phyloP scores from a whole-genome alignment of 2,329 filamentous ascomycete genomes.

The Claviceps africana region DNA sequence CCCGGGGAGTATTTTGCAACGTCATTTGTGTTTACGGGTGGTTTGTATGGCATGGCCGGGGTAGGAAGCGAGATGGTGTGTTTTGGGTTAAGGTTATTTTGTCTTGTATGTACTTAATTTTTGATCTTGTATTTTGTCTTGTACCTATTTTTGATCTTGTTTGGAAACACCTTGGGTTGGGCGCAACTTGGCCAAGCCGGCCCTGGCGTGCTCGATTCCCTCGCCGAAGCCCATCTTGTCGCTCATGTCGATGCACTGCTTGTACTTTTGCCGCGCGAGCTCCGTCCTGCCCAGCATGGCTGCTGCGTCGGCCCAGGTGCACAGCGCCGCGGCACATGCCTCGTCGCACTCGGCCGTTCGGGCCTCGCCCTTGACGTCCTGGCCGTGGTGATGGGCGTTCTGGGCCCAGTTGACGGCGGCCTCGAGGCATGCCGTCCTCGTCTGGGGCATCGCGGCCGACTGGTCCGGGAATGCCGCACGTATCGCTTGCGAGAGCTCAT shows the following conservation, averaged over 20 bases:
- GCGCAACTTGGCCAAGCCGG: constrained; percentile 28
- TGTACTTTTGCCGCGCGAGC: constrained; percentile 54
- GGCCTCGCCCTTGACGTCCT: constrained; percentile 48
- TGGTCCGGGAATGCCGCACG: constrained; percentile 12
- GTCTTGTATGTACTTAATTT: too few species aligned
- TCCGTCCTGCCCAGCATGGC: constrained; percentile 53
- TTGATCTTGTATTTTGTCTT: too few species aligned
- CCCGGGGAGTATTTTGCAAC: too few species aligned
- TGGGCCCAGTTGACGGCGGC: constrained; percentile 66
- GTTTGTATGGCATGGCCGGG: too few species aligned
- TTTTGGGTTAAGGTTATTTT: too few species aligned
- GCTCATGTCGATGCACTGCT: constrained; percentile 51
- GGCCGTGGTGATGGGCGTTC: constrained; percentile 57
- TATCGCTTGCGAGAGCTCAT: constrained; percentile 16
- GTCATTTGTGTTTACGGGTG: too few species aligned
- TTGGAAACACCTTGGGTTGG: too few species aligned
- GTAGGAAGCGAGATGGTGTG: too few species aligned
- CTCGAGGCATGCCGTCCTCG: constrained; percentile 48
- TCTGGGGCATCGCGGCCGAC: constrained; percentile 21
- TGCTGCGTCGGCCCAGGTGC: constrained; percentile 75
- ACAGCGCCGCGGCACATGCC: constrained; percentile 70
- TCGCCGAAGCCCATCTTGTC: constrained; percentile 36
- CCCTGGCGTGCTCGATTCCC: constrained; percentile 38
- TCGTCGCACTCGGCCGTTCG: constrained; percentile 69
- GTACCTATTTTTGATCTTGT: too few species aligned